Evolutionary conservation across 495 filamentous ascomycete species (phyloP), one percentile per base, ranked within the genome.

Genomic region (Penicillium mononematosum): DNA sequence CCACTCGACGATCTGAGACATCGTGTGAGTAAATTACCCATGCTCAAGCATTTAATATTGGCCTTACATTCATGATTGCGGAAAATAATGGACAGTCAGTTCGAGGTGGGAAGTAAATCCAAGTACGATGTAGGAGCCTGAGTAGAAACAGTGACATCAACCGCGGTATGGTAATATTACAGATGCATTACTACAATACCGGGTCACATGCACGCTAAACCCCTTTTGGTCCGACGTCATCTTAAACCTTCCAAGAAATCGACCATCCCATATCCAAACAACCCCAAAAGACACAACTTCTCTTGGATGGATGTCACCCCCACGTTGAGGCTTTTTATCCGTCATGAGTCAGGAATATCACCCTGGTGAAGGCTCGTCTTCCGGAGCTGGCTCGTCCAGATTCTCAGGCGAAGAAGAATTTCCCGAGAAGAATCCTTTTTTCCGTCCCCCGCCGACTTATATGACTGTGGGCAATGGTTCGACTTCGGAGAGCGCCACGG

Each of bases 381-480:
- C 75, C 44, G 67, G 65, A 47, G 69, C 72, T 55, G 69, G 67
- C 44, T 73, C 76, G 52, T 77, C 73, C 46, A 70, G 67, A 27
- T 62, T 67, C 39, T 42, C 66, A 29, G 66, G 67, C 32, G 63
- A 72, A 20, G 67, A 76, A 38, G 58, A 66, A 45, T 27, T 55
- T n/a, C 50, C 54, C 17, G 60, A 69, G 53, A 50, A 53, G 20
- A 68, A 62, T 60, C 70, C 70, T 51, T 71, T 72, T 56, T 56
- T 68, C 54, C 68, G 61, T 58, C 62, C 72, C 59, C 72, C 74
- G 54, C 88, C 88, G 34, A 76, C 79, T 16, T 96, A 92, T 72
- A 88, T 93, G 87, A 96, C 90, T 10, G 91, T 96, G 36, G 92
- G 92, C 44, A 85, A 81, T 60, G 91, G 91, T 27, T 86, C 88